Percentiles rank a stretch among this genome's conserved stretches.
Evolutionary conservation across 176 grass and related monocot genomes (phyloP).

Genomic region (Triticum monococcum): DNA sequence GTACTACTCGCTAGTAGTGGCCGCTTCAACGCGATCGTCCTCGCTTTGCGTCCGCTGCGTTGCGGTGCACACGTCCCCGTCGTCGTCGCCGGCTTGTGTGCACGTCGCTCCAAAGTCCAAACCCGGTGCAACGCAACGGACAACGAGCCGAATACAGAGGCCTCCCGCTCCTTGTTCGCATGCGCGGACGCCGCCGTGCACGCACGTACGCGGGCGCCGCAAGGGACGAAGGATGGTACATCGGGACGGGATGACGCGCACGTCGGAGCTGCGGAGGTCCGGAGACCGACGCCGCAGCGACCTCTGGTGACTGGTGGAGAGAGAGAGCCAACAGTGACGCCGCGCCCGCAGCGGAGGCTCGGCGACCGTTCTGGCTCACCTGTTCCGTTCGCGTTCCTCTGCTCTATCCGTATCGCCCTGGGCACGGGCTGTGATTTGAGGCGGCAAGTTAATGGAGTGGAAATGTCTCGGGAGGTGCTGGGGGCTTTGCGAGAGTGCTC

Average conservation of each 20-base stretch:
- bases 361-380: constrained; percentile 1
- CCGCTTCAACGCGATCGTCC: neutral
- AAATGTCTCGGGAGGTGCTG: neutral
- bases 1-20: neutral
- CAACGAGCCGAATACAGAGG: neutral
- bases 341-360: neutral
- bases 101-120: neutral
- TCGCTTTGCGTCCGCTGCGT: neutral
- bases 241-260: neutral
- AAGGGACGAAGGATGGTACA: neutral
- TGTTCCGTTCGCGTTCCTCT: no score
- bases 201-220: neutral
- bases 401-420: no score
- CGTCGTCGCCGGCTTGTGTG: neutral
- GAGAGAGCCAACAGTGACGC: constrained; percentile 18
- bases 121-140: neutral
- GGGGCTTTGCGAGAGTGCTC: neutral
- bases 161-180: neutral
- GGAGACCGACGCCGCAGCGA: neutral
- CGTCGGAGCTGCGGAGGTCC: neutral
- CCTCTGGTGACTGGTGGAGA: neutral
- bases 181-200: neutral
- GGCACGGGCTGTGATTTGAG: neutral
- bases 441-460: neutral
- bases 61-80: neutral